Evolutionary conservation across 768 basidiomycete genomes (phyloP).

Genomic region (Leccinum barrowsii): DNA sequence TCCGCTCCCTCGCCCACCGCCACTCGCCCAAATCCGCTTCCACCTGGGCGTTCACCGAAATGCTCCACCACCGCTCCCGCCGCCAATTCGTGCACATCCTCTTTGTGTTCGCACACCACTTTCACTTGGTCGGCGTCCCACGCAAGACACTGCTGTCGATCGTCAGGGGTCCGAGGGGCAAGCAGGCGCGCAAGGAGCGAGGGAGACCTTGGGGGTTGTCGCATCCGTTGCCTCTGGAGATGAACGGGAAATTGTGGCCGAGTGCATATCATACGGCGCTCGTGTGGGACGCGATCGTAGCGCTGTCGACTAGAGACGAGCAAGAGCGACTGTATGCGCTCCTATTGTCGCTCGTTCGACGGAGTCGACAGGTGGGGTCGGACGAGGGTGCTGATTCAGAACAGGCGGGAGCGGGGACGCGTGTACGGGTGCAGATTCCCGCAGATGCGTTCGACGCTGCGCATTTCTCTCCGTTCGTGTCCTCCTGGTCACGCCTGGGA

Average conservation of each 20-base stretch:
- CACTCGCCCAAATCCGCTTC: slow-evolving; percentile 23
- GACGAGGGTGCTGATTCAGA: neutral
- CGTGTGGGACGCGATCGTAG: too few relatives aligned
- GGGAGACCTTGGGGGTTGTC: too few relatives aligned
- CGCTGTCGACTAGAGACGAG: neutral
- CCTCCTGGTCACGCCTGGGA: slow-evolving; percentile 30
- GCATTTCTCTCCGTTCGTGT: slow-evolving; percentile 55
- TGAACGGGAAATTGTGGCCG: too few relatives aligned
- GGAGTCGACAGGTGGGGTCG: neutral
- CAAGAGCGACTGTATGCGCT: neutral
- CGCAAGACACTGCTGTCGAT: too few relatives aligned
- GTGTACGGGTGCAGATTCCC: slow-evolving; percentile 16
- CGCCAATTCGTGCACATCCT: too few relatives aligned
- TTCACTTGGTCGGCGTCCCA: slow-evolving; percentile 34
- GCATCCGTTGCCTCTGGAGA: too few relatives aligned
- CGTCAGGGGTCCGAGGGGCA: too few relatives aligned
- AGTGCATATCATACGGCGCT: too few relatives aligned
- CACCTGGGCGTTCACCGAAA: too few relatives aligned
- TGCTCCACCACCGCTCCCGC: too few relatives aligned
- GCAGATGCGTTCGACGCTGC: slow-evolving; percentile 32
- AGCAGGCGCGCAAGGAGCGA: too few relatives aligned
- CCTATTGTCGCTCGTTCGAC: neutral
- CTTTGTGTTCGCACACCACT: too few relatives aligned
- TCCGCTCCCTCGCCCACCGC: neutral
- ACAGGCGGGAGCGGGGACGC: neutral